Evolutionary conservation across 768 basidiomycete genomes (phyloP), one percentile per base, ranked within the genome.

Genomic region (Agrocybe praecox): DNA sequence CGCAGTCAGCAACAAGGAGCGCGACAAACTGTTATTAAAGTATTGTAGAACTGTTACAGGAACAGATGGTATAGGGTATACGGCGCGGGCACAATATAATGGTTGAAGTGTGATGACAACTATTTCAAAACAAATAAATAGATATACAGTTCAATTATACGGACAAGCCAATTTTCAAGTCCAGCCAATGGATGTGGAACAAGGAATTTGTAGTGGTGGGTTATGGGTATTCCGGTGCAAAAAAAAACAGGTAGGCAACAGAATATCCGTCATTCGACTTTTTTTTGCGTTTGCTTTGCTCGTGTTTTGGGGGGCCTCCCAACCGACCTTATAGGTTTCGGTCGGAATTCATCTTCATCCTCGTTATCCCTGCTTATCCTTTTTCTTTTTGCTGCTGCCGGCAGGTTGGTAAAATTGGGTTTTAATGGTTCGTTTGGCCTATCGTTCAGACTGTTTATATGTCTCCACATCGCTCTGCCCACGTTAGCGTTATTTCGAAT

Each of bases 11-110:
- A 74, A 77, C 8, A 96, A 97, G 71, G 93, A 93, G 66, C 80
- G 91, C 40, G 96, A 98, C 68, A 94, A 88, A 69, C 68, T 96
- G 59, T 74, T 97, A 36, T 81, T 93, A 43, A 98, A 94, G 74
- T 92, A 89, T 65, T 92, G 92, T 33, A 78, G 96, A 46, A 83
- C 90, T 2, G 80, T 87, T 43, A 91, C 88, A 50, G 88, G 90
- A 50, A 65, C 78, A 0, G 77, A 83, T 11, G 89, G 88, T 0
- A 69, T 83, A 33, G 90, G 85, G 81, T 96, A 94, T 70, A 90
- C 88, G 1, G 81, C 89, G 1, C 76, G 90, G 60, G 82, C 79
- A 26, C 83, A 84, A 64, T 86, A 86, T 65, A 83, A 72, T 66
- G 79, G 76, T 32, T 85, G 60, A 63, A 19, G 23, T 21, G 46